Evolutionary conservation across 768 basidiomycete genomes (phyloP), one percentile per base, ranked within the genome.

Genomic region (Panaeolus cyanescens): DNA sequence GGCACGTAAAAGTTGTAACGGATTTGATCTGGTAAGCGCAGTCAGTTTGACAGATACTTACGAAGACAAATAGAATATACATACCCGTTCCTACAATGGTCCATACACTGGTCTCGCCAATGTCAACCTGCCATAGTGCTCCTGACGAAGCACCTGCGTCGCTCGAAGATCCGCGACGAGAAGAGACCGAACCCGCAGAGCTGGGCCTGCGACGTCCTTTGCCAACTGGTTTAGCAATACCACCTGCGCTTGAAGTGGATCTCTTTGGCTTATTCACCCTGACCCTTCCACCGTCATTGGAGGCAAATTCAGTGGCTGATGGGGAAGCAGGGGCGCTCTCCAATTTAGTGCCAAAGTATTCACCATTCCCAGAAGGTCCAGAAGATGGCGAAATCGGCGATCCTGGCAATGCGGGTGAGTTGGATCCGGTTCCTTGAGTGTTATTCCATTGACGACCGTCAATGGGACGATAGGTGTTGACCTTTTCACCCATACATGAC

Each of bases 1-100:
- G 94, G 94, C 12, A 95, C 89, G 70, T 93, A 95, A 75, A 95
- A 96, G 74, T 95, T 94, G 77, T 95, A 95, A 63, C 94, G 89
- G 57, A 94, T 85, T 85, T 95, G 91, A 70, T 96, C 93, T 89
- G 76, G 53, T 34, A 32, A 58, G 64, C 50, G 57, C 42, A 57
- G 59, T 61, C 60, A 59, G 64, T 56, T 45, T 62, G 42, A 60
- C 58, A 33, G 54, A 55, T 50, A 33, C 39, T 22, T 55, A 58
- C 34, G 54, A 45, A 32, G 39, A 4, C 19, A 56, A n/a, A n/a
- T n/a, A 53, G 62, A 61, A 30, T 64, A 64, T 20, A 70, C 82
- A 75, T 73, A 93, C 92, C 92, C 64, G 92, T 94, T 66, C 94
- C 93, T 62, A 95, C 92, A 65, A 95, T 93, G 3, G 94, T 95